Base-by-base conservation (phyloP, 1,139 yeast genomes). In the Pichia sp. region DNA sequence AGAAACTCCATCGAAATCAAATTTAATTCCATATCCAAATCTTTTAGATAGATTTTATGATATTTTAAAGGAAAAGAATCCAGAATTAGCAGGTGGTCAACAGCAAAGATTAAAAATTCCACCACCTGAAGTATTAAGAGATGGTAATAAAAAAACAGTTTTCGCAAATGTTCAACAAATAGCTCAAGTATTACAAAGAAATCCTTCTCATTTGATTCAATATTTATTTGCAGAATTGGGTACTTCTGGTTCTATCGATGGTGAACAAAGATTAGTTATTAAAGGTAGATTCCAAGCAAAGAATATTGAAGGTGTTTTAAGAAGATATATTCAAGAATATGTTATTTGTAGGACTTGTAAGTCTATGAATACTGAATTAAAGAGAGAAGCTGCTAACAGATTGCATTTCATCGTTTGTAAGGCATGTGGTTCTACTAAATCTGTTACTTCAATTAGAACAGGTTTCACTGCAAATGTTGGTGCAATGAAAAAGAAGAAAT, bases 291-390 rank as follows among this genome's bases (percentile, higher is more conserved):
- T 89, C 76, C 95, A 85, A 70, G 96, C 96, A 58, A 92, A 92
- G 71, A 97, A 90, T 69, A 82, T 92, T 78, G 98, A 92, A 70
- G 85, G 90, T 52, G 96, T 92, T 53, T 77, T 92, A 68, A 85
- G 97, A 75, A 82, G 97, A 69, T 92, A 94, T 69, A 92, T 92
- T 65, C 74, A 87, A 65, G 99, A 94, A 69, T 92, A 94, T 64
- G 98, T 92, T 57, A 89, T 97, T 41, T 92, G 99, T 77, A 89
- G 92, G 76, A 92, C 98, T 44, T 92, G 99, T 76, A 92, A 90
- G 74, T 86, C 96, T 51, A 92, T 90, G 80, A 92, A 92, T 70
- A 94, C 99, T 38, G 92, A 84, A 57, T 78, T 92, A 66, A 87
- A 84, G 76, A 89, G 96, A 71, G 98, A 92, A 70, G 82, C 86